phyloP scores from a whole-genome alignment of 2,329 filamentous ascomycete species.

The Thyridium curvatum region DNA sequence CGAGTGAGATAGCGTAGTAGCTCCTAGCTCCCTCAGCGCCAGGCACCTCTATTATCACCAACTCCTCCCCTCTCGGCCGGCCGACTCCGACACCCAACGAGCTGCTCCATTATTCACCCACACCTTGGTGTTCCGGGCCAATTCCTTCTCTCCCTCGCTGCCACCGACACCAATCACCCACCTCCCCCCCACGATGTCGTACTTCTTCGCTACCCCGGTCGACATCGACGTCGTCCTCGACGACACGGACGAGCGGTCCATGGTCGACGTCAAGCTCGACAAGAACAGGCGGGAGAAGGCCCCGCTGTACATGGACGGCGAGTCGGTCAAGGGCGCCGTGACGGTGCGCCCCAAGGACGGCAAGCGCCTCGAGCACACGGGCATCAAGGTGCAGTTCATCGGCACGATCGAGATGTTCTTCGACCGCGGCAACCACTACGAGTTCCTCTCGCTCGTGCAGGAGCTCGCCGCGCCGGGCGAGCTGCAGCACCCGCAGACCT shows the following conservation, averaged over 20 bases:
- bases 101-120: too few relatives aligned
- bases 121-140: too few relatives aligned
- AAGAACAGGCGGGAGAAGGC: slow-evolving; percentile 97
- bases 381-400: slow-evolving; percentile 99
- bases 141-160: too few relatives aligned
- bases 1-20: too few relatives aligned
- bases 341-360: slow-evolving; percentile 96
- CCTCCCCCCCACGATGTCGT: slow-evolving; percentile 62
- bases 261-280: slow-evolving; percentile 96
- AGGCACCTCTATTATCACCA: too few relatives aligned
- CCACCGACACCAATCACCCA: slow-evolving; percentile 7
- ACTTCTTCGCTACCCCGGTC: slow-evolving; percentile 96
- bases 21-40: too few relatives aligned
- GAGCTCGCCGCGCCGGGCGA: slow-evolving; percentile 95
- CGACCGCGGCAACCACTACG: slow-evolving; percentile 97
- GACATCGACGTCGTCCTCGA: slow-evolving; percentile 99
- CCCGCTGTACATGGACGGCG: slow-evolving; percentile 94
- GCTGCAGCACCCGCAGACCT: slow-evolving; percentile 96
- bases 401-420: slow-evolving; percentile 99
- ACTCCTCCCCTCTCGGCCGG: too few relatives aligned
- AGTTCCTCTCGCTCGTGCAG: slow-evolving; percentile 95
- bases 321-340: slow-evolving; percentile 94
- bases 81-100: too few relatives aligned
- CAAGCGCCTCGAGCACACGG: slow-evolving; percentile 94
- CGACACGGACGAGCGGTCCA: slow-evolving; percentile 86